Evolutionary conservation across 2,329 filamentous ascomycete species (phyloP), one percentile per base, ranked within the genome.

Genomic region (Sclerotiophoma versabilis): DNA sequence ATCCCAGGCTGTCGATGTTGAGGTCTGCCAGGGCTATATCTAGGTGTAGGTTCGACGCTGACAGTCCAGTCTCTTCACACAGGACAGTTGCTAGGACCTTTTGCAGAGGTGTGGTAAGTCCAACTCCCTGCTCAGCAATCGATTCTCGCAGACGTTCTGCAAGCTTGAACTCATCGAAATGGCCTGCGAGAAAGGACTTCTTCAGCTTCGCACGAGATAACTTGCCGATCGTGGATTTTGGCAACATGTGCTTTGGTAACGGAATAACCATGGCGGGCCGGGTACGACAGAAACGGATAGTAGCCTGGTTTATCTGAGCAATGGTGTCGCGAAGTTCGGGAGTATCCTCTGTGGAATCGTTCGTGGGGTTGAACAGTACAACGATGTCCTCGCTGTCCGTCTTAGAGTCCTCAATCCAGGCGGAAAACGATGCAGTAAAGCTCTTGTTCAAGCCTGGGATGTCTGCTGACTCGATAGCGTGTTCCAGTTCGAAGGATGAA

Each of bases 401-500:
- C 3, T 47, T 22, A 12, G 27, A 23, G 11, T 41, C 39, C 9
- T 54, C 49, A 10, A 15, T 42, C 52, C 54, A 57, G 5, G 32
- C 44, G 2, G 43, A 49, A 17, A 56, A 57, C 8, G 43, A 39
- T 19, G 48, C 48, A 4, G 48, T 52, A 20, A 53, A 59, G 17
- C 42, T 51, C 6, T 56, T 47, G 15, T 39, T 44, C n/a, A 62
- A 19, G 0, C 57, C 60, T 0, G 37, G 15, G n/a, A 66, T 62
- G 6, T 59, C 38, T 7, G 61, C 54, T 2, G 52, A 15, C 26
- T 67, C 65, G 5, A 69, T 58, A 2, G 62, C 52, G 5, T 57
- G 49, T 32, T 71, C 55, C 2, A 70, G n/a, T 8, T 69, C 67
- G 29, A 49, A 44, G 1, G 67, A 49, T 9, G 36, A 48, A 30